Evolutionary conservation across 2,329 filamentous ascomycete species (phyloP).

Genomic region (Ophiobolus disseminans): DNA sequence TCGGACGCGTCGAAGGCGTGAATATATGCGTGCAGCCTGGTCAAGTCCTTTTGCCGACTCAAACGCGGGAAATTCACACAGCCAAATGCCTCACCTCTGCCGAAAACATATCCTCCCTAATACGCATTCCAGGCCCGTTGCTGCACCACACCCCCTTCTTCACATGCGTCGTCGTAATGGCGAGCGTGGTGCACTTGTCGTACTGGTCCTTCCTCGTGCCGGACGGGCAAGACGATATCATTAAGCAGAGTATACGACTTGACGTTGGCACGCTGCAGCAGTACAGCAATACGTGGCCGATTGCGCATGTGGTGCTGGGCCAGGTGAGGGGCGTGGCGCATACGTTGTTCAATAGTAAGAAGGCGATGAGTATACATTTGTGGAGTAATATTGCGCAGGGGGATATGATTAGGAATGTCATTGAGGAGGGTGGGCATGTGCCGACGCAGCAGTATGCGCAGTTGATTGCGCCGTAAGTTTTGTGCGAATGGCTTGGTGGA

Average conservation of each 20-base stretch:
- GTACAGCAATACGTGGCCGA: constrained; percentile 73
- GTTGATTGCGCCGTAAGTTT: constrained; percentile 45
- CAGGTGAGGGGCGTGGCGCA: constrained; percentile 82
- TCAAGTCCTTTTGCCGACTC: constrained; percentile 58
- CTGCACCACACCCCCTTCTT: constrained; percentile 68
- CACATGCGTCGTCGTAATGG: constrained; percentile 51
- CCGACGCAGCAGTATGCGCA: constrained; percentile 45
- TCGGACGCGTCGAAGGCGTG: constrained; percentile 46
- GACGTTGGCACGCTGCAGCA: constrained; percentile 77
- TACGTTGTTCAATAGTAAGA: constrained; percentile 65
- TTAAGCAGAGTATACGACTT: constrained; percentile 77
- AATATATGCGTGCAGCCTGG: constrained; percentile 71
- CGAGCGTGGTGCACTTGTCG: constrained; percentile 59
- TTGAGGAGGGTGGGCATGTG: constrained; percentile 41
- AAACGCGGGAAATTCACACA: constrained; percentile 69
- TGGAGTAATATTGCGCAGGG: constrained; percentile 47
- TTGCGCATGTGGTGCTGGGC: constrained; percentile 71
- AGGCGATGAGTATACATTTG: constrained; percentile 49
- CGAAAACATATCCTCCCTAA: constrained; percentile 75
- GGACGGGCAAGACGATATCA: constrained; percentile 66
- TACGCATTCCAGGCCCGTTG: constrained; percentile 75
- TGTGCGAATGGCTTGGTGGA: background rate
- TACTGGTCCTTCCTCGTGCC: constrained; percentile 69
- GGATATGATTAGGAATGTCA: constrained; percentile 44
- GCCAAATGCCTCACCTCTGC: constrained; percentile 82